A percentile compares a stretch with the other conserved stretches of the same genome.
Conservation (phyloP, 73 alveolate genomes). For the Paramecium octaurelia region DNA sequence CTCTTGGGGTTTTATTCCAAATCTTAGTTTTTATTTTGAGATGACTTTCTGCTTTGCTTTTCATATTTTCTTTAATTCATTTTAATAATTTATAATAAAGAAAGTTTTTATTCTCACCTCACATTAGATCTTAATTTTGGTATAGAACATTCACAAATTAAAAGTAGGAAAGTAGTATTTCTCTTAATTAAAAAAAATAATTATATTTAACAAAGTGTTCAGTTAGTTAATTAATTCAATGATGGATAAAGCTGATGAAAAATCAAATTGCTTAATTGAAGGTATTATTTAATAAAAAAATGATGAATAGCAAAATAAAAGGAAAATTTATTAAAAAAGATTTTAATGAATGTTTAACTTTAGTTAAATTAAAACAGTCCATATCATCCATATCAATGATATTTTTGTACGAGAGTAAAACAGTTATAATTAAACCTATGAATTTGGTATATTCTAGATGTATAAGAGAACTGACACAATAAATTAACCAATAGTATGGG, state of each 20-base stretch:
- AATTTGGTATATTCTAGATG: neutral
- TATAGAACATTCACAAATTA: neutral
- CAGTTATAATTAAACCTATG: neutral
- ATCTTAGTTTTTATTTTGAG: neutral
- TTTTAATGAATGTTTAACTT: neutral
- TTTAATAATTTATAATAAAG: neutral
- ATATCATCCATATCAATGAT: neutral
- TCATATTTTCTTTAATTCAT: constrained; percentile 20
- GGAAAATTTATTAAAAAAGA: neutral
- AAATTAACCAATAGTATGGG: neutral
- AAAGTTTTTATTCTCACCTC: neutral
- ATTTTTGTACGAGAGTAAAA: neutral
- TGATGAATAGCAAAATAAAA: neutral
- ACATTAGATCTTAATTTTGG: neutral
- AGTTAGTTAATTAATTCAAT: neutral
- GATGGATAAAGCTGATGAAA: neutral
- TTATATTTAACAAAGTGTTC: neutral
- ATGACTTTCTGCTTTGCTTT: neutral
- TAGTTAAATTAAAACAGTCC: neutral
- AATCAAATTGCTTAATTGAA: neutral
- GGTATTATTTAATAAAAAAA: neutral
- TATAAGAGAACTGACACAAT: neutral
- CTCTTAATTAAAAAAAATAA: neutral
- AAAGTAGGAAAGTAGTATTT: neutral
- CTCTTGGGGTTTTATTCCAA: neutral